Evolutionary conservation across 2,329 filamentous ascomycete species (phyloP).

Genomic region (Scedosporium apiospermum): DNA sequence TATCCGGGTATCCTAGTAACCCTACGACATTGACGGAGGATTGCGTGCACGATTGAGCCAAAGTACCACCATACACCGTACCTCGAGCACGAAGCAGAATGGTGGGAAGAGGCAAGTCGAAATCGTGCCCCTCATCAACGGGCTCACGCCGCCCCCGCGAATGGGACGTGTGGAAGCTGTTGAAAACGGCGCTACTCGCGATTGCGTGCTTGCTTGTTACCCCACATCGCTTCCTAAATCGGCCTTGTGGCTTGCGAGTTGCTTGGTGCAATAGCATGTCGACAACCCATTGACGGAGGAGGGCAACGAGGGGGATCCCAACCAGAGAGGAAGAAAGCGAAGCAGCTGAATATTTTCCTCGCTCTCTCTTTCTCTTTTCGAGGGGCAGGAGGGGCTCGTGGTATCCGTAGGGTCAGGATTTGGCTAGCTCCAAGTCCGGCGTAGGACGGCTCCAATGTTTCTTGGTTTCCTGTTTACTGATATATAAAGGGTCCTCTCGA

Average conservation of each 20-base stretch:
- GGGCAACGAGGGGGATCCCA: background rate
- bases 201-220: constrained; percentile 23
- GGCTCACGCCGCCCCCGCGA: background rate
- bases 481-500: constrained; percentile 2
- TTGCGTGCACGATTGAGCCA: background rate
- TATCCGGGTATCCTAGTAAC: background rate
- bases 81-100: too few species aligned
- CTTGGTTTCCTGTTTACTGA: background rate
- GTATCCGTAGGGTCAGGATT: background rate
- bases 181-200: constrained; percentile 10
- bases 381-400: background rate
- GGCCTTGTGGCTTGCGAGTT: constrained; percentile 5
- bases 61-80: too few species aligned
- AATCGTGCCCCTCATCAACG: background rate
- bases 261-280: background rate
- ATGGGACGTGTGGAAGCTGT: constrained; percentile 1
- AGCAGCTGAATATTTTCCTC: background rate
- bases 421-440: background rate
- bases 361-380: background rate
- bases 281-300: background rate
- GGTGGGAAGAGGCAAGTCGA: background rate
- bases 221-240: constrained; percentile 20
- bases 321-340: background rate
- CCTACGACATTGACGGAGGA: background rate
- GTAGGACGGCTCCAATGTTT: background rate